These are phyloP conservation scores for Neofusicoccum laricinum DNA, from an alignment of 2,329 filamentous ascomycete species.

Conservation along the genomic window DNA sequence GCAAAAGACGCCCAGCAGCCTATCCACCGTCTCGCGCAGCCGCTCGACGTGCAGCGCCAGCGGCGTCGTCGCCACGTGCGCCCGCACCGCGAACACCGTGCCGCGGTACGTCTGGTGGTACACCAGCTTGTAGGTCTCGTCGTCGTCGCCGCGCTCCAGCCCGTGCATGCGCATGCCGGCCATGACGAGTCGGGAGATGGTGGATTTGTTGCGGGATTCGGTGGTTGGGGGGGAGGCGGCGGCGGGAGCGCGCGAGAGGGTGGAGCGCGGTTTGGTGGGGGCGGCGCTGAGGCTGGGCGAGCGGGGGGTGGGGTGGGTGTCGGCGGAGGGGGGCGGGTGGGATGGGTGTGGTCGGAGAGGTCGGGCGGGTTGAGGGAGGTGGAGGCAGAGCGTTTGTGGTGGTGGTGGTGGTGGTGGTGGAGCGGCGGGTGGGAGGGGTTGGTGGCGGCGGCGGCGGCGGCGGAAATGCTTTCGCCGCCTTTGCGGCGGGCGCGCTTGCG, in stretches of 20 bases:
- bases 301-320: slow-evolving; percentile 21
- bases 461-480: slow-evolving; percentile 43
- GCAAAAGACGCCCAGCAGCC: slow-evolving; percentile 46
- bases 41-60: slow-evolving; percentile 41
- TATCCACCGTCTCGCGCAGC: slow-evolving; percentile 48
- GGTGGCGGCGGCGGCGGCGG: slow-evolving; percentile 33
- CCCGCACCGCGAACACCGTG: slow-evolving; percentile 47
- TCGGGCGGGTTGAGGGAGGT: background rate
- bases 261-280: slow-evolving; percentile 25
- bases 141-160: slow-evolving; percentile 46
- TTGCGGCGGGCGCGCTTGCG: slow-evolving; percentile 41
- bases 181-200: slow-evolving; percentile 50
- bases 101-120: slow-evolving; percentile 53
- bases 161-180: slow-evolving; percentile 54
- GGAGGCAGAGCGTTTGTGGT: background rate
- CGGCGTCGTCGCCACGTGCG: too few relatives aligned
- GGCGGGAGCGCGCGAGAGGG: slow-evolving; percentile 34
- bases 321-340: slow-evolving; percentile 25
- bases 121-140: slow-evolving; percentile 52
- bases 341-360: background rate
- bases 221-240: slow-evolving; percentile 28
- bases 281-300: background rate
- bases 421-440: slow-evolving; percentile 19
- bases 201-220: slow-evolving; percentile 48
- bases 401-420: background rate